These are phyloP conservation scores for Wickerhamomyces rabaulensis DNA, from an alignment of 805 yeast species.

Conservation along the genomic window DNA sequence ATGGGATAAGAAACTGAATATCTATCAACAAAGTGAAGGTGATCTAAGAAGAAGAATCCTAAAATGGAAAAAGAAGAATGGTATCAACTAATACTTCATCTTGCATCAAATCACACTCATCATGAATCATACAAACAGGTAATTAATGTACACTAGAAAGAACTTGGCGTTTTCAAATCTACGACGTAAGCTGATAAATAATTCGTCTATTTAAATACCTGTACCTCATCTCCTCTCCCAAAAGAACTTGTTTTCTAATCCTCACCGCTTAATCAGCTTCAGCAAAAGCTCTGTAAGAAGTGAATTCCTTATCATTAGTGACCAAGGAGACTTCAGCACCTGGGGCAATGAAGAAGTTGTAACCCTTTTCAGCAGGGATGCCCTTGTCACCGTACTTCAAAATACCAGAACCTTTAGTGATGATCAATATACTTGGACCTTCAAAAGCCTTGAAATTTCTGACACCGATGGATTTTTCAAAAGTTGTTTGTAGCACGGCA, in stretches of 20 bases:
- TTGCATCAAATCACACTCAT: neutral
- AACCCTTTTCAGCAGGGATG: slow-evolving; percentile 60
- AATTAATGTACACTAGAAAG: no score
- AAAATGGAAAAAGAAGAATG: slow-evolving; percentile 59
- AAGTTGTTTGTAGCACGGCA: slow-evolving; percentile 80
- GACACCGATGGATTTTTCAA: slow-evolving; percentile 42
- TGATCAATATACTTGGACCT: slow-evolving; percentile 87
- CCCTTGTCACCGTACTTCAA: slow-evolving; percentile 38
- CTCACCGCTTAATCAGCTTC: slow-evolving; percentile 39
- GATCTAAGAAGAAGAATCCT: slow-evolving; percentile 67
- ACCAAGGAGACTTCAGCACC: slow-evolving; percentile 56
- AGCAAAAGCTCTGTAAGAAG: slow-evolving; percentile 86
- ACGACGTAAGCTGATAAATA: no score
- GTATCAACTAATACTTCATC: slow-evolving; percentile 1
- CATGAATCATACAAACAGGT: no score
- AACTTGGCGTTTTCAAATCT: no score
- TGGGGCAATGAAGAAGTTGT: slow-evolving; percentile 82
- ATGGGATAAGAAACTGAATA: slow-evolving; percentile 84
- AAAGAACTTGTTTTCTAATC: neutral
- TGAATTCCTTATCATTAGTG: slow-evolving; percentile 50
- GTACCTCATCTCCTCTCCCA: no score
- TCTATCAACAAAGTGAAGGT: slow-evolving; percentile 79
- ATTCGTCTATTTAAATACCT: neutral
- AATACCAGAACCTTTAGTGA: slow-evolving; percentile 75
- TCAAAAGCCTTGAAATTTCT: slow-evolving; percentile 57